A percentile compares a stretch with the other conserved stretches of the same genome.
phyloP scores from a whole-genome alignment of 2,329 filamentous ascomycete species.

The Phoma sp. region DNA sequence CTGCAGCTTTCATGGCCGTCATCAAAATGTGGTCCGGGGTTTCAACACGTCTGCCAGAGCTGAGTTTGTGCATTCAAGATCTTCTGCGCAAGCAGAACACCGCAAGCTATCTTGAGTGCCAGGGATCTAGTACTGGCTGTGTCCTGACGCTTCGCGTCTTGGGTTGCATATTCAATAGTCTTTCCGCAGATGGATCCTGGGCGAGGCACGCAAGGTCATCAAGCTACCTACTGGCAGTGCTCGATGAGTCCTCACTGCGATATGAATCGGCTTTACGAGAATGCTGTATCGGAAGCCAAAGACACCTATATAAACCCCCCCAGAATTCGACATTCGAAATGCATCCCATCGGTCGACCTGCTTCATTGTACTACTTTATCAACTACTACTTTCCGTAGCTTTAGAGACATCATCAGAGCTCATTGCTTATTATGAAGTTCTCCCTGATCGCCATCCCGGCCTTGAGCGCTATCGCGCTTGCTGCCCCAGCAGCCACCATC shows the following conservation, averaged over 20 bases:
- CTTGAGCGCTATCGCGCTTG: slow-evolving; percentile 9
- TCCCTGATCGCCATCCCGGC: background rate
- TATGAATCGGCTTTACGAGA: background rate
- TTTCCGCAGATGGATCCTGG: background rate
- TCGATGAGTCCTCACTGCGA: background rate
- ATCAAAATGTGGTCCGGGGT: background rate
- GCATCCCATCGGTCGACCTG: background rate
- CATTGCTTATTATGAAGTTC: background rate
- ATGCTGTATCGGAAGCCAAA: background rate
- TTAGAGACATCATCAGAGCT: background rate
- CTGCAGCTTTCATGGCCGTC: background rate
- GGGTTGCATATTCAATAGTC: slow-evolving; percentile 14
- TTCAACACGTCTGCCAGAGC: background rate
- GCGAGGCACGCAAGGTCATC: background rate
- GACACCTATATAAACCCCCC: slow-evolving; percentile 5
- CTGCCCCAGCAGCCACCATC: slow-evolving; percentile 1
- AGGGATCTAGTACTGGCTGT: background rate
- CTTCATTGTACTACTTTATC: background rate
- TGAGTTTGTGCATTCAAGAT: background rate
- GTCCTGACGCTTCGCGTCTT: background rate
- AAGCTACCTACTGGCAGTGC: background rate
- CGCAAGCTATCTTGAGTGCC: background rate
- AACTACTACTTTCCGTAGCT: too few relatives aligned
- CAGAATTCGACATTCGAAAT: background rate
- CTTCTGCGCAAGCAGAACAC: background rate